Evolutionary conservation across 2,329 filamentous ascomycete species (phyloP).

Genomic region (Laburnicola sp.): DNA sequence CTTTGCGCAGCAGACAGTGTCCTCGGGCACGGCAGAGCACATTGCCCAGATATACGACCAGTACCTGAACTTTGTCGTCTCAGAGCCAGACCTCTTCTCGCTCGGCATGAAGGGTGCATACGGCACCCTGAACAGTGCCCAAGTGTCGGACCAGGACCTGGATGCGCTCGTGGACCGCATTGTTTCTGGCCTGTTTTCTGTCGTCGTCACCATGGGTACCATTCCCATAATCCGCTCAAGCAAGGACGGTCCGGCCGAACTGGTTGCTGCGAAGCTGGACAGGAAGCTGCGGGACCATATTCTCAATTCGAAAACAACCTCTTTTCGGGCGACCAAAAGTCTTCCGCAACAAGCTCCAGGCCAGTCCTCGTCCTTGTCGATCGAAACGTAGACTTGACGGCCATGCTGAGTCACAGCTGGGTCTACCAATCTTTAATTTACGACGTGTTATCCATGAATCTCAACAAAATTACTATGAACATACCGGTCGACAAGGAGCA

Average conservation of each 20-base stretch:
- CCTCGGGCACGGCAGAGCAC: conserved; percentile 81
- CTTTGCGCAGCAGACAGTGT: conserved; percentile 84
- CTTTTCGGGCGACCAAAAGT: conserved; percentile 72
- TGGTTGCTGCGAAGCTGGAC: conserved; percentile 92
- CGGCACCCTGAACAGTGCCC: conserved; percentile 92
- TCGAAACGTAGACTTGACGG: conserved; percentile 91
- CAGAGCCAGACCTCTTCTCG: conserved; percentile 93
- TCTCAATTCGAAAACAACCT: conserved; percentile 97
- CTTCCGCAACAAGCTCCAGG: conserved; percentile 64
- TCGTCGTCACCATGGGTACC: conserved; percentile 97
- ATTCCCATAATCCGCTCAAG: conserved; percentile 96
- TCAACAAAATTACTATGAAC: conserved; percentile 94
- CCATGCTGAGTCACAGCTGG: conserved; percentile 98
- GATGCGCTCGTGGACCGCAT: conserved; percentile 87
- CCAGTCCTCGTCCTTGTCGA: conserved; percentile 91
- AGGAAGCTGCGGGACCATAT: conserved; percentile 95
- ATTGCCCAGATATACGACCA: conserved; percentile 95
- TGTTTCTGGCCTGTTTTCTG: conserved; percentile 95
- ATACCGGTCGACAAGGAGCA: conserved; percentile 77
- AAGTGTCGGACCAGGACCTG: conserved; percentile 86
- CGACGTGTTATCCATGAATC: conserved; percentile 74
- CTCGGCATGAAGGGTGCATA: conserved; percentile 93
- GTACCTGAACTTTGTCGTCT: conserved; percentile 96
- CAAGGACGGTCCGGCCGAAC: conserved; percentile 87
- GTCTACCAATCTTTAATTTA: conserved; percentile 85